phyloP scores from a whole-genome alignment of 495 filamentous ascomycete genomes.

The Aspergillus biplanus region DNA sequence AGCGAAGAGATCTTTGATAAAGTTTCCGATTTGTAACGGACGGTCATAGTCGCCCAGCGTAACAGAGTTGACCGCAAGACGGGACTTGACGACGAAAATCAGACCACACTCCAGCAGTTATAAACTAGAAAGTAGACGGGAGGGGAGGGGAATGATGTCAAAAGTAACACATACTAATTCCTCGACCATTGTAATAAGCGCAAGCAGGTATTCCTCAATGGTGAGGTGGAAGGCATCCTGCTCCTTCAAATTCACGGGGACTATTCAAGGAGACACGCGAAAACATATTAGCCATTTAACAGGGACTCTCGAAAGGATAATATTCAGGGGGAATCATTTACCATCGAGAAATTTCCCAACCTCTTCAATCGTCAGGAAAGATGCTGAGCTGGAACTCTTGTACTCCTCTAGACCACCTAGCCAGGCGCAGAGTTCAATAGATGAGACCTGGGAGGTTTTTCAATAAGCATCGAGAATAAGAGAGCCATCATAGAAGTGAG shows the following conservation, averaged over 20 bases:
- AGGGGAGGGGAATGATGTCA: background rate
- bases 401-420: constrained; percentile 63
- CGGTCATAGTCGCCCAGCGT: constrained; percentile 86
- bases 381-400: constrained; percentile 41
- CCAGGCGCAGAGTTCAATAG: constrained; percentile 76
- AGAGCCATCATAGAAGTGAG: background rate
- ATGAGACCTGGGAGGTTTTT: constrained; percentile 55
- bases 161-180: constrained; percentile 64
- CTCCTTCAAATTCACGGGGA: constrained; percentile 94
- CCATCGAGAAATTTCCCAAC: constrained; percentile 76
- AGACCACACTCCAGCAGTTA: background rate
- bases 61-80: constrained; percentile 94
- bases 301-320: background rate
- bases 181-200: constrained; percentile 82
- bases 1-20: constrained; percentile 93
- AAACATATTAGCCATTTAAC: constrained; percentile 7
- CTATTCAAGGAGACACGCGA: constrained; percentile 42
- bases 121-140: background rate
- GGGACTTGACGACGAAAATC: constrained; percentile 51
- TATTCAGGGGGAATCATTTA: constrained; percentile 32
- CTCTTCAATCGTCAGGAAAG: constrained; percentile 84
- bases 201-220: constrained; percentile 94
- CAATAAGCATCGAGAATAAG: background rate
- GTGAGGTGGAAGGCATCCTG: constrained; percentile 90
- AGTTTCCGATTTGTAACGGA: constrained; percentile 82